Conservation (phyloP, 257 asterid species). For the Eustoma russellianum region DNA sequence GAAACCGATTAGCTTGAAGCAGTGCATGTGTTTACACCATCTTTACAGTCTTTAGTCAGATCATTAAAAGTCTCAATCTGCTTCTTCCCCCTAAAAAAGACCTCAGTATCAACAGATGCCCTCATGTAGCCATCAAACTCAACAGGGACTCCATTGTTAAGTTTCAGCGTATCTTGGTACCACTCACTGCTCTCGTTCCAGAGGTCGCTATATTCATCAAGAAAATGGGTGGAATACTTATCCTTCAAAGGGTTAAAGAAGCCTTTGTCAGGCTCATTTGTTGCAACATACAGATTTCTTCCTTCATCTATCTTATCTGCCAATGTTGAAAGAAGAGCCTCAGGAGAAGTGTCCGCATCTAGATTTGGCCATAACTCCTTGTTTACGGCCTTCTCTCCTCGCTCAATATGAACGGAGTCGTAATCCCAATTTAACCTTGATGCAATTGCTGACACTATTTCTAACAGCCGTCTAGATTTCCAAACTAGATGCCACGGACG, state of each 20-base stretch:
- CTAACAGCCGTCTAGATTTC: conserved; percentile 61
- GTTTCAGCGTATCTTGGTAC: conserved; percentile 56
- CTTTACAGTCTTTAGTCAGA: conserved; percentile 71
- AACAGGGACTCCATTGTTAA: conserved; percentile 52
- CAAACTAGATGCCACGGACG: conserved; percentile 69
- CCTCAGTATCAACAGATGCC: conserved; percentile 63
- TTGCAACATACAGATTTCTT: conserved; percentile 58
- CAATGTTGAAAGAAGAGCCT: conserved; percentile 39
- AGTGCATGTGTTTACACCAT: conserved; percentile 60
- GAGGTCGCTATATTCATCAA: conserved; percentile 55
- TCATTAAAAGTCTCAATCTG: conserved; percentile 80
- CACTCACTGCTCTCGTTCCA: conserved; percentile 73
- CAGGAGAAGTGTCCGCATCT: conserved; percentile 50
- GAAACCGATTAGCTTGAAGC: conserved; percentile 27
- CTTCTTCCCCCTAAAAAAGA: conserved; percentile 59
- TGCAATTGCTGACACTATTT: conserved; percentile 50
- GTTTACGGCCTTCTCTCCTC: conserved; percentile 57
- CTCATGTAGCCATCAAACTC: conserved; percentile 92
- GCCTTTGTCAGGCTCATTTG: conserved; percentile 38
- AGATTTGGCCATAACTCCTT: conserved; percentile 65
- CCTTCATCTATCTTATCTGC: conserved; percentile 38
- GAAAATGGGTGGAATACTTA: conserved; percentile 61
- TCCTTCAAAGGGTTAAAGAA: conserved; percentile 65
- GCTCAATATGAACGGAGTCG: conserved; percentile 58
- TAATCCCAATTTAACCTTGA: conserved; percentile 68